Evolutionary conservation across 176 grass and related monocot species (phyloP).

Genomic region (Elymus sibiricus): DNA sequence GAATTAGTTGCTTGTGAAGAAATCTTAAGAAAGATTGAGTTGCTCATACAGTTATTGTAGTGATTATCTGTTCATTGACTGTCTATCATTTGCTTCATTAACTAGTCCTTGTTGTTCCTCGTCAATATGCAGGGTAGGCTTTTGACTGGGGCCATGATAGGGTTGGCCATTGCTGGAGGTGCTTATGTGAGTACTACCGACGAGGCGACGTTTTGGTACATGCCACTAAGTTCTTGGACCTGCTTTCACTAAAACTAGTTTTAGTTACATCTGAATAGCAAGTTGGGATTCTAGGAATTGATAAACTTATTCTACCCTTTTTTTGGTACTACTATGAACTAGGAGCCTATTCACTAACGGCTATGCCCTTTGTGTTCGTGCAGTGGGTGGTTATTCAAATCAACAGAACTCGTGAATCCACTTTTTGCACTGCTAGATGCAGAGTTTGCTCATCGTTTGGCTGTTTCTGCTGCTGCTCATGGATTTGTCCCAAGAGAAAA

Average conservation of each 20-base stretch:
- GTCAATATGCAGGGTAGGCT: conserved; percentile 69
- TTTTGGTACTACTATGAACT: conserved; percentile 4
- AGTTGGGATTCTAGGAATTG: background rate
- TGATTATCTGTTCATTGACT: background rate
- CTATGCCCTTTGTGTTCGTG: conserved; percentile 8
- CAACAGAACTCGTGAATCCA: conserved; percentile 77
- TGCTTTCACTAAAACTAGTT: background rate
- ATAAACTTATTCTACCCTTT: background rate
- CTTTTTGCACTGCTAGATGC: conserved; percentile 82
- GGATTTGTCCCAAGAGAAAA: conserved; percentile 91
- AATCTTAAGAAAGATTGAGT: background rate
- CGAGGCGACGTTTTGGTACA: conserved; percentile 96
- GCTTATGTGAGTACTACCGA: conserved; percentile 92
- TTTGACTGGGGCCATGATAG: conserved; percentile 82
- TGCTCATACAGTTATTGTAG: background rate
- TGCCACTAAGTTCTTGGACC: conserved; percentile 21
- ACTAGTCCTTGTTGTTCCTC: background rate
- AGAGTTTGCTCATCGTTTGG: conserved; percentile 85
- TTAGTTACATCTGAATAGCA: background rate
- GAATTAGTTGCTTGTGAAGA: background rate
- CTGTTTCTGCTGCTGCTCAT: conserved; percentile 72
- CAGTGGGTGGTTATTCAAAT: conserved; percentile 91
- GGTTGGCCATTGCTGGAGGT: conserved; percentile 82
- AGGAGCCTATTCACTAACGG: conserved; percentile 15
- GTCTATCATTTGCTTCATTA: background rate